These are phyloP conservation scores for Rhinocladiella similis DNA, from an alignment of 2,329 filamentous ascomycete species.

Conservation along the genomic window DNA sequence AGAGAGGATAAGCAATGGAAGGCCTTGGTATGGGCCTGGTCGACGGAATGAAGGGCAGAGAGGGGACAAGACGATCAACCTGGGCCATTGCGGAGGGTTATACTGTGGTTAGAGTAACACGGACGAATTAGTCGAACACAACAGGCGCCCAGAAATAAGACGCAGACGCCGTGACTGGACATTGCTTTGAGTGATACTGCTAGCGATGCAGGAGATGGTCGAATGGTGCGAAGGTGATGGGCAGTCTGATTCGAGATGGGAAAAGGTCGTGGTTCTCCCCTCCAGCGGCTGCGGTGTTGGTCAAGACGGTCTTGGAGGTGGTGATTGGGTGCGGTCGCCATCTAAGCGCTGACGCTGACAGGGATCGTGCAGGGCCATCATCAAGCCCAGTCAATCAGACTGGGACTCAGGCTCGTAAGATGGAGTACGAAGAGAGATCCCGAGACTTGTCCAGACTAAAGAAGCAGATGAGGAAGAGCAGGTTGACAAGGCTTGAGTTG, in stretches of 20 bases:
- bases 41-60: slow-evolving; percentile 7
- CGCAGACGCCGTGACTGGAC: slow-evolving; percentile 22
- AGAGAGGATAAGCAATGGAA: neutral
- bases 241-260: slow-evolving; percentile 14
- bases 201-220: slow-evolving; percentile 7
- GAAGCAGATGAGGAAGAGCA: no score
- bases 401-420: neutral
- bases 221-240: slow-evolving; percentile 7
- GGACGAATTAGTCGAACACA: neutral
- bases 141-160: slow-evolving; percentile 15
- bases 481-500: no score
- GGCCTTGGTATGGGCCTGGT: slow-evolving; percentile 7
- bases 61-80: neutral
- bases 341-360: slow-evolving; percentile 14
- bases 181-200: slow-evolving; percentile 2
- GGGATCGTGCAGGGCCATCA: neutral
- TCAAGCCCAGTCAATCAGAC: neutral
- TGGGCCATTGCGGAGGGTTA: neutral
- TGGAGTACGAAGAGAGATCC: no score
- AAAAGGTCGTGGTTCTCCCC: neutral
- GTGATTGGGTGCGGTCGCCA: slow-evolving; percentile 9
- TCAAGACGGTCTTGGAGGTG: neutral
- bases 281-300: slow-evolving; percentile 7
- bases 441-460: no score
- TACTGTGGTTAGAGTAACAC: neutral